Conservation (phyloP, 2,329 filamentous ascomycete genomes). For the Fusarium fracticaudum region DNA sequence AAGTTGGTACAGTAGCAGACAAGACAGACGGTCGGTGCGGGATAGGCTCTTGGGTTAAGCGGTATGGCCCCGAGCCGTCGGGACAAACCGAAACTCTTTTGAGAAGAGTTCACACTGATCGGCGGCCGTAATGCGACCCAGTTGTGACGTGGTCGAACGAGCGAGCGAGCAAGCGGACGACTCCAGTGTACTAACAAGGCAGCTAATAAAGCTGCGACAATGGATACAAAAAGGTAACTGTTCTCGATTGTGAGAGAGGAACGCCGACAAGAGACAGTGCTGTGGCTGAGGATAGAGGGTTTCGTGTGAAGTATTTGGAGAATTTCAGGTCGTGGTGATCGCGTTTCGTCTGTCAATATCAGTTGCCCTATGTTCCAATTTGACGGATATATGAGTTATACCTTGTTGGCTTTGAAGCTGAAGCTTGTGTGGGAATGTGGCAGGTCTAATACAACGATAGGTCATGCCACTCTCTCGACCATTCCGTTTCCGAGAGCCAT, state of each 20-base stretch:
- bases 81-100: conserved; percentile 32
- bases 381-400: not conserved
- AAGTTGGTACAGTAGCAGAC: conserved; percentile 17
- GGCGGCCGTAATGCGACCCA: conserved; percentile 33
- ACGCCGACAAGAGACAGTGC: not conserved
- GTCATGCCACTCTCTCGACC: conserved; percentile 16
- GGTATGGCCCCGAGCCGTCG: conserved; percentile 27
- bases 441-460: not conserved
- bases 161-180: not conserved
- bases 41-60: conserved; percentile 19
- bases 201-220: conserved; percentile 18
- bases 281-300: not conserved
- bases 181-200: not conserved
- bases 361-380: not conserved
- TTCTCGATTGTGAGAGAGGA: conserved; percentile 23
- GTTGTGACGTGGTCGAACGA: conserved; percentile 42
- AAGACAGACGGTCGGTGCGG: conserved; percentile 19
- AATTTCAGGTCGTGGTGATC: not conserved
- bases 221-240: conserved; percentile 10
- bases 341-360: not conserved
- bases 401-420: not conserved
- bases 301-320: not conserved
- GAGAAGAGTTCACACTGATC: conserved; percentile 31
- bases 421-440: not conserved
- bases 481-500: conserved; percentile 4